Evolutionary conservation across 495 filamentous ascomycete species (phyloP).

Genomic region (Chaetomium fimeti): DNA sequence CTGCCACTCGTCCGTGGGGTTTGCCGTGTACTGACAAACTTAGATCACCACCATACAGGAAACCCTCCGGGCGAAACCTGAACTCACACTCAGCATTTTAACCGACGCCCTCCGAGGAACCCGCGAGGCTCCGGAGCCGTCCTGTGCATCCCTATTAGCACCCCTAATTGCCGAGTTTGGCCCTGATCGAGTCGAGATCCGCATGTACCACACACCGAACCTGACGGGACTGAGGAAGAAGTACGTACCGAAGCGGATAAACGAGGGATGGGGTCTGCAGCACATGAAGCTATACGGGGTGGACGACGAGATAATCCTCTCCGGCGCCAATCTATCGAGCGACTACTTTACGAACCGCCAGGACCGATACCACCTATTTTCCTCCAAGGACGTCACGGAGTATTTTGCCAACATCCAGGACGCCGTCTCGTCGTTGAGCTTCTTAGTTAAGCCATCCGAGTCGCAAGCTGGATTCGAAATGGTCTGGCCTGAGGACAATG

Average conservation of each 20-base stretch:
- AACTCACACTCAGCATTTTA: conserved; percentile 85
- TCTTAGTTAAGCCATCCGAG: conserved; percentile 64
- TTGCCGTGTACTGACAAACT: conserved; percentile 19
- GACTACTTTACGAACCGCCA: conserved; percentile 97
- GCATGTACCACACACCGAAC: conserved; percentile 98
- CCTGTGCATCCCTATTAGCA: conserved; percentile 84
- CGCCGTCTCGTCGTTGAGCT: conserved; percentile 76
- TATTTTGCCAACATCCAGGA: conserved; percentile 79
- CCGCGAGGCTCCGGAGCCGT: conserved; percentile 81
- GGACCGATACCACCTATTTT: conserved; percentile 92
- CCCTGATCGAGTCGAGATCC: conserved; percentile 80
- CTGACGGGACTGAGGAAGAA: conserved; percentile 82
- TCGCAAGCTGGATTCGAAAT: conserved; percentile 64
- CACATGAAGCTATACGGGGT: conserved; percentile 99
- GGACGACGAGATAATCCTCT: conserved; percentile 94
- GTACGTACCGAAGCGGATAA: conserved; percentile 81
- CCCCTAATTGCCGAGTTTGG: conserved; percentile 82
- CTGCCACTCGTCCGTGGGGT: not conserved
- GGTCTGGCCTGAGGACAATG: conserved; percentile 76
- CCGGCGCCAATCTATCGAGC: conserved; percentile 86
- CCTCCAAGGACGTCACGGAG: conserved; percentile 70
- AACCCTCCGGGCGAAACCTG: conserved; percentile 68
- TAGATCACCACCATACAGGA: conserved; percentile 76
- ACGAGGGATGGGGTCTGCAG: conserved; percentile 97
- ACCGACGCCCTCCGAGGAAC: conserved; percentile 91